These are phyloP conservation scores for Aphanomyces astaci DNA, from an alignment of 352 stramenopile species.

Conservation along the genomic window DNA sequence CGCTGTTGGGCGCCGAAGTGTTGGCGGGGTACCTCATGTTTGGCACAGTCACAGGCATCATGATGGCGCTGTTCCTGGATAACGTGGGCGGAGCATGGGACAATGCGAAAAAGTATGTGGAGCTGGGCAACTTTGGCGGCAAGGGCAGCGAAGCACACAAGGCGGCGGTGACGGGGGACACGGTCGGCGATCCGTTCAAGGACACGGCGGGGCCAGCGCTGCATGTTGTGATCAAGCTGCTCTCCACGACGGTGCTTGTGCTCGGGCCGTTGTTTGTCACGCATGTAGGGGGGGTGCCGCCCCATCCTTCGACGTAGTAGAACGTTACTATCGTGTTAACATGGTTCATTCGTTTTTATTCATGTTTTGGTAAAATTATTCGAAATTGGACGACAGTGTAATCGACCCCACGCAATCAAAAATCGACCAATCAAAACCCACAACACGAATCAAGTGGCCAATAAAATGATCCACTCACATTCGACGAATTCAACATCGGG, in stretches of 20 bases:
- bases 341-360: too few species aligned
- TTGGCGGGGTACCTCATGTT: slow-evolving; percentile 94
- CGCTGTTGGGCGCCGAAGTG: slow-evolving; percentile 87
- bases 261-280: slow-evolving; percentile 89
- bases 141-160: slow-evolving; percentile 97
- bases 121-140: slow-evolving; percentile 89
- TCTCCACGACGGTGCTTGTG: slow-evolving; percentile 91
- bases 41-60: slow-evolving; percentile 91
- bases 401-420: too few species aligned
- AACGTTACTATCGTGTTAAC: too few species aligned
- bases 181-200: slow-evolving; percentile 96
- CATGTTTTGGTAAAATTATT: too few species aligned
- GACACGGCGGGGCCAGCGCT: slow-evolving; percentile 95
- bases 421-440: too few species aligned
- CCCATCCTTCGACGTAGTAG: too few species aligned
- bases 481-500: too few species aligned
- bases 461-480: too few species aligned
- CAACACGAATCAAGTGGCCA: too few species aligned
- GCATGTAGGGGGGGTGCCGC: slow-evolving; percentile 32
- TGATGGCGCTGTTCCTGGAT: slow-evolving; percentile 97
- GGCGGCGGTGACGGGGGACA: slow-evolving; percentile 95
- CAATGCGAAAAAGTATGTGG: slow-evolving; percentile 98
- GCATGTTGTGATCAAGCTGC: slow-evolving; percentile 97
- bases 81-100: slow-evolving; percentile 97
- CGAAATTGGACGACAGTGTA: too few species aligned